phyloP scores from a whole-genome alignment of 2,329 filamentous ascomycete species.

The Hypoxylon sp. region DNA sequence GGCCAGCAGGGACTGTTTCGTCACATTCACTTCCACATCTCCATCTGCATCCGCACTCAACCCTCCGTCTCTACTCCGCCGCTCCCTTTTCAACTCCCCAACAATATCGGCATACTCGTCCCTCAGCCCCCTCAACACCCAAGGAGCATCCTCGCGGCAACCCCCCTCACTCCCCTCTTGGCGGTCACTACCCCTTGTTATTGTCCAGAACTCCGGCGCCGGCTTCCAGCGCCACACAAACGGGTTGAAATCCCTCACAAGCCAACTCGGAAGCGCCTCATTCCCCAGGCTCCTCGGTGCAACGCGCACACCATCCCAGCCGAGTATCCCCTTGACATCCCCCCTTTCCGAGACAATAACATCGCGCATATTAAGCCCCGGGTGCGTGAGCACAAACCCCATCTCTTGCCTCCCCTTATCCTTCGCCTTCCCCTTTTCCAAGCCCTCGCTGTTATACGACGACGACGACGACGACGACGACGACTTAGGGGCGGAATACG shows the following conservation, averaged over 20 bases:
- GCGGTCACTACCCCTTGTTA: slow-evolving; percentile 1
- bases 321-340: slow-evolving; percentile 45
- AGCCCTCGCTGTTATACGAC: neutral
- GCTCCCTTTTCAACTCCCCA: slow-evolving; percentile 30
- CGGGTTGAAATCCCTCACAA: slow-evolving; percentile 49
- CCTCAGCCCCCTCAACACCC: slow-evolving; percentile 46
- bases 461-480: no score
- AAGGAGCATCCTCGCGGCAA: slow-evolving; percentile 47
- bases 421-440: slow-evolving; percentile 9
- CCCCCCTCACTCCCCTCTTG: slow-evolving; percentile 24
- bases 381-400: slow-evolving; percentile 49
- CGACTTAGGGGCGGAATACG: slow-evolving; percentile 5
- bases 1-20: slow-evolving; percentile 48
- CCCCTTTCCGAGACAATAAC: slow-evolving; percentile 48
- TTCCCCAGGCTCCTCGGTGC: slow-evolving; percentile 47
- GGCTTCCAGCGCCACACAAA: slow-evolving; percentile 47
- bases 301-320: slow-evolving; percentile 49
- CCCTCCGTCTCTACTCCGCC: neutral
- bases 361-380: slow-evolving; percentile 48
- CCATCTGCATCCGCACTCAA: neutral
- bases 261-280: slow-evolving; percentile 49
- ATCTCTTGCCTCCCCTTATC: slow-evolving; percentile 1
- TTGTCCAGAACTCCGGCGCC: slow-evolving; percentile 33
- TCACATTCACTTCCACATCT: slow-evolving; percentile 26
- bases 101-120: slow-evolving; percentile 44